Conservation (phyloP, 352 stramenopile species). For the Phytophthora kernoviae region DNA sequence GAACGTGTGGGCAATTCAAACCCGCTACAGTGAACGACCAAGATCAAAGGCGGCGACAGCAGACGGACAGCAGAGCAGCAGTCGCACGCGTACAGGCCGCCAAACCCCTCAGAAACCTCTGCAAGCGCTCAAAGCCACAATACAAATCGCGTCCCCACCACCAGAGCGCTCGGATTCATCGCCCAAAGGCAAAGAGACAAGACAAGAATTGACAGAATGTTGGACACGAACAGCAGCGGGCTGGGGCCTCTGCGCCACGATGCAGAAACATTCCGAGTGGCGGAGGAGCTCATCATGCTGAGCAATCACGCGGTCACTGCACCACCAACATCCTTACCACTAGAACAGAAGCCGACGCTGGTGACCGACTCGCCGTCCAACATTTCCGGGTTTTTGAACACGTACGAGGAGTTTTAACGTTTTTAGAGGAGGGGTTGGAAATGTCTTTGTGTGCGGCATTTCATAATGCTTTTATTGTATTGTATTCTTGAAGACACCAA, state of each 20-base stretch:
- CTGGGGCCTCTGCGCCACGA: conserved; percentile 41
- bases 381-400: conserved; percentile 43
- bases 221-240: conserved; percentile 29
- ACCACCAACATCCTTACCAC: conserved; percentile 3
- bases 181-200: not conserved
- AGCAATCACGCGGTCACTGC: conserved; percentile 32
- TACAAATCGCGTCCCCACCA: no score
- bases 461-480: not conserved
- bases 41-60: no score
- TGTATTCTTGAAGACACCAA: conserved; percentile 2
- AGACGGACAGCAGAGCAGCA: no score
- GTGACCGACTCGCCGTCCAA: conserved; percentile 34
- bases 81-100: no score
- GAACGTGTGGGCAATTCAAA: no score
- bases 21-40: no score
- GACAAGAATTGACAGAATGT: conserved; percentile 22
- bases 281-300: conserved; percentile 79
- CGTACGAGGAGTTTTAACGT: conserved; percentile 13
- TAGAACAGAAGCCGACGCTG: conserved; percentile 7
- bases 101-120: no score
- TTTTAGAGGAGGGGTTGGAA: not conserved
- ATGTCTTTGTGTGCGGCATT: not conserved
- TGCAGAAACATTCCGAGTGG: conserved; percentile 76
- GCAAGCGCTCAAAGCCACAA: no score
- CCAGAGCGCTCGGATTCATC: no score